Evolutionary conservation across 495 filamentous ascomycete species (phyloP).

Genomic region (Lindgomyces ingoldianus): DNA sequence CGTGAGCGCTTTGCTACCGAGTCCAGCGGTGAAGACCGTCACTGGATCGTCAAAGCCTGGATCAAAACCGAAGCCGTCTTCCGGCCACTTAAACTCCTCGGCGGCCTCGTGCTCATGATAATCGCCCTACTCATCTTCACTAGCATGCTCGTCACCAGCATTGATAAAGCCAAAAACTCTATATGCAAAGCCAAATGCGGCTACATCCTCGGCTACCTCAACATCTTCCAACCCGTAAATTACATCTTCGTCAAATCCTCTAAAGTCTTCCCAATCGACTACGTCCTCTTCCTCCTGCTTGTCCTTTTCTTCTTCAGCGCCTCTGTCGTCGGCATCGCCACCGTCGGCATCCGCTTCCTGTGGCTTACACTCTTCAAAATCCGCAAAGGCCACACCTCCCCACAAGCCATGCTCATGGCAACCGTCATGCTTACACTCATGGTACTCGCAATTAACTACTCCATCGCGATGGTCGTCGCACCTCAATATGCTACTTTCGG

Average conservation of each 20-base stretch:
- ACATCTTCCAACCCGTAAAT: constrained; percentile 94
- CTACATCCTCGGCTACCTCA: constrained; percentile 87
- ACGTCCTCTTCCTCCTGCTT: constrained; percentile 79
- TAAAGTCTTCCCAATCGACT: constrained; percentile 88
- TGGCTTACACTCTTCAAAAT: constrained; percentile 92
- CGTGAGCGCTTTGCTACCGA: constrained; percentile 85
- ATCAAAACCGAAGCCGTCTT: constrained; percentile 74
- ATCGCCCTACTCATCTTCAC: constrained; percentile 74
- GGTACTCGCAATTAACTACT: constrained; percentile 86
- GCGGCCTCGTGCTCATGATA: constrained; percentile 74
- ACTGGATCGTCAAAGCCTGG: constrained; percentile 69
- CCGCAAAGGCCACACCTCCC: constrained; percentile 81
- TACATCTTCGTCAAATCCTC: constrained; percentile 82
- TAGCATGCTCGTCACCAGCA: constrained; percentile 91
- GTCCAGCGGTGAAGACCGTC: constrained; percentile 68
- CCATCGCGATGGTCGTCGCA: constrained; percentile 84
- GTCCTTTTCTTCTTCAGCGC: constrained; percentile 83
- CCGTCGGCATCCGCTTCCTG: constrained; percentile 89
- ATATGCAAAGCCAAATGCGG: constrained; percentile 88
- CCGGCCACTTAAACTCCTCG: constrained; percentile 81
- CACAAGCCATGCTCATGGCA: constrained; percentile 87
- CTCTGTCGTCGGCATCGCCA: constrained; percentile 80
- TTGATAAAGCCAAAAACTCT: constrained; percentile 95
- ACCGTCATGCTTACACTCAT: constrained; percentile 89
- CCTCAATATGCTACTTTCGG: constrained; percentile 95